Conservation (phyloP, 2,329 filamentous ascomycete species). For the Fusarium abutilonis region DNA sequence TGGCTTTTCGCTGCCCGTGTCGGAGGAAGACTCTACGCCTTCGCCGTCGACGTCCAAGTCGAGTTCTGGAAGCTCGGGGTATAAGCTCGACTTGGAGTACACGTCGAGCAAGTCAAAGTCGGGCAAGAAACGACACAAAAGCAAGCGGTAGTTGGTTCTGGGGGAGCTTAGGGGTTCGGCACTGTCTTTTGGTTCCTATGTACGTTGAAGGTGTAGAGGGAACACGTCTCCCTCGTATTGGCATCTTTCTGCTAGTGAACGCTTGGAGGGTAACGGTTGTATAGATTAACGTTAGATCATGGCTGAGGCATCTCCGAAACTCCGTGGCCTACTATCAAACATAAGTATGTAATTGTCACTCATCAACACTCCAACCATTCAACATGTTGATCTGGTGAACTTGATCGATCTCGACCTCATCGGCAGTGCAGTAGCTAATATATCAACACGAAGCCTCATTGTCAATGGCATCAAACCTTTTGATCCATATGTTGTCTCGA, state of each 20-base stretch:
- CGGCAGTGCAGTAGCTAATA: too few species aligned
- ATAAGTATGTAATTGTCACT: too few species aligned
- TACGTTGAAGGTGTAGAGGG: conserved; percentile 9
- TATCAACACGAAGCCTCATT: background rate
- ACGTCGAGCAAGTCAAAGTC: conserved; percentile 43
- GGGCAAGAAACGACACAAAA: conserved; percentile 45
- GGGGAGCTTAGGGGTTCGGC: background rate
- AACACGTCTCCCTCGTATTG: background rate
- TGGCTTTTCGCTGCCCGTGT: conserved; percentile 40
- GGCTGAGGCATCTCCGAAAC: background rate
- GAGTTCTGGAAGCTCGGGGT: conserved; percentile 39
- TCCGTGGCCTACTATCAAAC: background rate
- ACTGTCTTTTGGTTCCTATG: background rate
- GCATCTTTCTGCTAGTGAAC: too few species aligned
- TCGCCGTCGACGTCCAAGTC: conserved; percentile 40
- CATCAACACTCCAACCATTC: conserved; percentile 1
- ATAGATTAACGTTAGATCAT: background rate
- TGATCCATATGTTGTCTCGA: background rate
- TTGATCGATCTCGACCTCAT: too few species aligned
- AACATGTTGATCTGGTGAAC: too few species aligned
- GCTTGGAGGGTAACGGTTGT: background rate
- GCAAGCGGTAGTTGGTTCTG: conserved; percentile 27
- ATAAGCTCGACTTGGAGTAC: conserved; percentile 47
- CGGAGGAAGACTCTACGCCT: conserved; percentile 23
- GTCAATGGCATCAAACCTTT: background rate